phyloP scores from a whole-genome alignment of 371 early-diverging fungal species.

The Sporodiniella umbellata region DNA sequence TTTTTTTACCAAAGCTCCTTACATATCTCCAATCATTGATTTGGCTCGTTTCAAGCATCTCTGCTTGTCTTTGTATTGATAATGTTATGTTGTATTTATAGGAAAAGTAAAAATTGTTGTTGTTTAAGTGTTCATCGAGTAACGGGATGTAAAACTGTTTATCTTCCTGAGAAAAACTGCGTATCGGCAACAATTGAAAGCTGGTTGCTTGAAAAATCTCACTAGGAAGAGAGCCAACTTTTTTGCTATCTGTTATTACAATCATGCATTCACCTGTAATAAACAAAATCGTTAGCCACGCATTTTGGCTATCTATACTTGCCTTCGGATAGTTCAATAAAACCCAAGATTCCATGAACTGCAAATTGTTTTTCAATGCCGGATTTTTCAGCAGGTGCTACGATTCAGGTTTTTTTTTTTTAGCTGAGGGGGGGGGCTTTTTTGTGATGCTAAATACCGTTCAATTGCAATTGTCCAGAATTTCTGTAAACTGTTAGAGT shows the following conservation, averaged over 20 bases:
- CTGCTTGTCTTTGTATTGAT: conserved; percentile 70
- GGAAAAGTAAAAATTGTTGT: conserved; percentile 79
- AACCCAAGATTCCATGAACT: conserved; percentile 68
- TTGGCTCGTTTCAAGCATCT: conserved; percentile 5
- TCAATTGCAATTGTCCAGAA: conserved; percentile 33
- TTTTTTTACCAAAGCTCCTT: conserved; percentile 3
- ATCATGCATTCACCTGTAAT: conserved; percentile 53
- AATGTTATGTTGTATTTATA: conserved; percentile 80
- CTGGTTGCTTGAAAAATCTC: conserved; percentile 73
- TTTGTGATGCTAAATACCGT: conserved; percentile 19
- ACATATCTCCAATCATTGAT: conserved; percentile 33
- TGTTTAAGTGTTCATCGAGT: conserved; percentile 61
- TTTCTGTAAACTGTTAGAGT: conserved; percentile 34
- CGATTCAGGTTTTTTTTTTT: conserved; percentile 4
- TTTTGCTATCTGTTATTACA: conserved; percentile 76
- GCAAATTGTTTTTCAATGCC: conserved; percentile 20
- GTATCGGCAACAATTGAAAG: conserved; percentile 72
- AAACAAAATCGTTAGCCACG: not conserved
- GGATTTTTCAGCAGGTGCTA: conserved; percentile 17
- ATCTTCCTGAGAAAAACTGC: conserved; percentile 40
- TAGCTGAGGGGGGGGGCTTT: not conserved
- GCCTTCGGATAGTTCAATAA: conserved; percentile 74
- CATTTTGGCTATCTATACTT: conserved; percentile 11
- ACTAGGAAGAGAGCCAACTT: conserved; percentile 57
- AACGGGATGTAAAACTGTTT: conserved; percentile 74